Conservation (phyloP, 805 yeast species). For the Lachancea waltii region DNA sequence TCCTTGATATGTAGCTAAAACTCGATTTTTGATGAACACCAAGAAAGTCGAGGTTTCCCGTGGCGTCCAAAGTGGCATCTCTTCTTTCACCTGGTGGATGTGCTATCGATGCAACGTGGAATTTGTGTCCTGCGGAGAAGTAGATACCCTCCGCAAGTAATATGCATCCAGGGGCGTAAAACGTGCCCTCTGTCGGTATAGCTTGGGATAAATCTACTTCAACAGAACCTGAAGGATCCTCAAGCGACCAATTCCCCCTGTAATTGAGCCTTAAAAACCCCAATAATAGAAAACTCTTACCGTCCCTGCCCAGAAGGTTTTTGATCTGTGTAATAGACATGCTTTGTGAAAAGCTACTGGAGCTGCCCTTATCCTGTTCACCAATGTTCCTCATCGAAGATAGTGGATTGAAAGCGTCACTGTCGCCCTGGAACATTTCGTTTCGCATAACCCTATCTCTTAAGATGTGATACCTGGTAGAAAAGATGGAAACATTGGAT, state of each 20-base stretch:
- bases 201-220: constrained; percentile 60
- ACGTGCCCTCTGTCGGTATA: constrained; percentile 56
- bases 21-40: constrained; percentile 36
- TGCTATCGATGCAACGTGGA: constrained; percentile 67
- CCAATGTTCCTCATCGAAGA: no score
- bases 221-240: constrained; percentile 74
- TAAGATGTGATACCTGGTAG: constrained; percentile 53
- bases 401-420: constrained; percentile 31
- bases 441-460: constrained; percentile 70
- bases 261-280: constrained; percentile 65
- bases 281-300: constrained; percentile 64
- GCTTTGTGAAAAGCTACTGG: constrained; percentile 11
- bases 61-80: constrained; percentile 55
- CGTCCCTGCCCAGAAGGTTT: constrained; percentile 80
- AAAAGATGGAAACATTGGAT: constrained; percentile 38
- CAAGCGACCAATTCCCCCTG: constrained; percentile 66
- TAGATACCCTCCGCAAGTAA: constrained; percentile 82
- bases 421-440: constrained; percentile 53
- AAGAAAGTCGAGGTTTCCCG: constrained; percentile 72
- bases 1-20: constrained; percentile 40
- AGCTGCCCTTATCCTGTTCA: no score
- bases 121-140: constrained; percentile 56
- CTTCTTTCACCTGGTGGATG: constrained; percentile 88
- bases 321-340: constrained; percentile 62
- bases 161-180: constrained; percentile 67